phyloP scores from a whole-genome alignment of 2,329 filamentous ascomycete genomes.

The Blastomyces silverae region DNA sequence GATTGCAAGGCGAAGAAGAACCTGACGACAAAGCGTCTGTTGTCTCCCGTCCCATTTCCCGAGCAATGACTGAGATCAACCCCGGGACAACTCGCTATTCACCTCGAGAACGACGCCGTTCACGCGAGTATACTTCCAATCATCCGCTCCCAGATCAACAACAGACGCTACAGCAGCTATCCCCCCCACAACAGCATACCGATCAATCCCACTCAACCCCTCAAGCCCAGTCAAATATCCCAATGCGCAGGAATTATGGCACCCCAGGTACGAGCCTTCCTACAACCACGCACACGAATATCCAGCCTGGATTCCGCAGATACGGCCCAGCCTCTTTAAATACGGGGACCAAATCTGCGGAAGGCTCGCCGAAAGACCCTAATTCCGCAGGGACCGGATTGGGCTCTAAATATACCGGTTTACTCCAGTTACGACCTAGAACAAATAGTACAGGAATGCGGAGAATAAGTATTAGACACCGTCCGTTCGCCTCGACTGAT shows the following conservation, averaged over 20 bases:
- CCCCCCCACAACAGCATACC: conserved; percentile 17
- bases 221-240: conserved; percentile 32
- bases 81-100: conserved; percentile 28
- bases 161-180: conserved; percentile 20
- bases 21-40: conserved; percentile 28
- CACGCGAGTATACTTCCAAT: conserved; percentile 27
- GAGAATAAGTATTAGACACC: conserved; percentile 29
- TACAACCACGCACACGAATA: conserved; percentile 34
- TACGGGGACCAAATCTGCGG: conserved; percentile 19
- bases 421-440: conserved; percentile 33
- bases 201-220: conserved; percentile 24
- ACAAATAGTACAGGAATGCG: conserved; percentile 36
- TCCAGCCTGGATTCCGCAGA: conserved; percentile 39
- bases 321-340: conserved; percentile 24
- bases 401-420: conserved; percentile 35
- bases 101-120: conserved; percentile 29
- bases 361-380: conserved; percentile 20
- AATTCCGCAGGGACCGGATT: conserved; percentile 28
- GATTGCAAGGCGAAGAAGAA: conserved; percentile 35
- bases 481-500: conserved; percentile 2
- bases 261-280: conserved; percentile 32
- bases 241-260: conserved; percentile 35
- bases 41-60: conserved; percentile 35
- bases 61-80: conserved; percentile 40
- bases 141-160: conserved; percentile 27